A percentile compares a stretch with the other conserved stretches of the same genome.
Conservation (phyloP, 352 stramenopile genomes). For the Globisporangium abappressorium region DNA sequence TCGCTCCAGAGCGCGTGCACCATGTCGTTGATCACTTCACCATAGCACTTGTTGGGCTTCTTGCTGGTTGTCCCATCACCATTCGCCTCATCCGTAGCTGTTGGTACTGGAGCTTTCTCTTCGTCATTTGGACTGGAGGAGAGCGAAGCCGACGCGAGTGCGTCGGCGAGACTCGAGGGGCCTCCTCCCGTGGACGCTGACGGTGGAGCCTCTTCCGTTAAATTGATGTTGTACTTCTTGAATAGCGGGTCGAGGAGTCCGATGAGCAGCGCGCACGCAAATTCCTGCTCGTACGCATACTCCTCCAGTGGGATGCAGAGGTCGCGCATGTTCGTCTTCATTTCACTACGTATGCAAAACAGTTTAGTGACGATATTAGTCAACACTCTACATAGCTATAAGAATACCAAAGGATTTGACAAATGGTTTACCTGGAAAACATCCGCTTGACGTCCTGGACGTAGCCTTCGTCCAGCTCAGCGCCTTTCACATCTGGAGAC, state of each 20-base stretch:
- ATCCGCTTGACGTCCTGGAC: constrained; percentile 59
- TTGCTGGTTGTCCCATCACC: not conserved
- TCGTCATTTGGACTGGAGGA: not conserved
- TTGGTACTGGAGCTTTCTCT: constrained; percentile 6
- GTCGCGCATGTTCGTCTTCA: constrained; percentile 83
- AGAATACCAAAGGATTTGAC: too few species aligned
- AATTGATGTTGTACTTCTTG: constrained; percentile 63
- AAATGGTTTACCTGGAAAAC: constrained; percentile 33
- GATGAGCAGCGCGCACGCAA: constrained; percentile 65
- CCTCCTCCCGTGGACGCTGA: not conserved
- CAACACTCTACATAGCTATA: too few species aligned
- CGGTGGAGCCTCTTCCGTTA: constrained; percentile 16
- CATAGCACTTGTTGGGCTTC: constrained; percentile 44
- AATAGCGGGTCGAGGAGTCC: constrained; percentile 67
- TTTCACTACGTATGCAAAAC: constrained; percentile 46
- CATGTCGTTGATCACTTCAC: constrained; percentile 66
- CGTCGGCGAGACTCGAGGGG: constrained; percentile 3
- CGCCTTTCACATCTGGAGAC: constrained; percentile 27
- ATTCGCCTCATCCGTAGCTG: not conserved
- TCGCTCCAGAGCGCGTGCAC: constrained; percentile 66
- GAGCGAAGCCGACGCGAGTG: constrained; percentile 6
- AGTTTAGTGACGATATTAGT: not conserved
- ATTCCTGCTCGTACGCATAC: constrained; percentile 82
- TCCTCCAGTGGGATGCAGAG: constrained; percentile 80
- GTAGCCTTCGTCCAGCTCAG: constrained; percentile 72